Conservation (phyloP, 306 rosid species). For the Vigna reflexopilosa region DNA sequence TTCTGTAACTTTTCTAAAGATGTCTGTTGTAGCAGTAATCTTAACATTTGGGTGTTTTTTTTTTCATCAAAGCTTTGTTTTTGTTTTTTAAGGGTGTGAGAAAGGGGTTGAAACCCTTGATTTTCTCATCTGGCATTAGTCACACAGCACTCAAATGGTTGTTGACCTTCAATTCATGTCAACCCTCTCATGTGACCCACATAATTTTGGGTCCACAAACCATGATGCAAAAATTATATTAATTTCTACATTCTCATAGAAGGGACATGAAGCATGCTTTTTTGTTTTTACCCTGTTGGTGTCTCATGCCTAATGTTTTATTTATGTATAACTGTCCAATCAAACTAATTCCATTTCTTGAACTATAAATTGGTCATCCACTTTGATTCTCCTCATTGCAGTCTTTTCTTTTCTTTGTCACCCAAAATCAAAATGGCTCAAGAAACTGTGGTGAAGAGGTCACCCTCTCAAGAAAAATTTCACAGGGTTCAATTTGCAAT, state of each 20-base stretch:
- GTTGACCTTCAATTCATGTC: constrained; percentile 23
- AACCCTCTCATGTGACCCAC: neutral
- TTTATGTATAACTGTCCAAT: neutral
- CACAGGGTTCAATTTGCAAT: constrained; percentile 44
- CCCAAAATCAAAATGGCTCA: constrained; percentile 34
- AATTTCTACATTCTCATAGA: constrained; percentile 32
- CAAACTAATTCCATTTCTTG: neutral
- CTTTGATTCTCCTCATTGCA: constrained; percentile 11
- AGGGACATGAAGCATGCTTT: constrained; percentile 46
- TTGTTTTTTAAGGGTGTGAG: too few species aligned
- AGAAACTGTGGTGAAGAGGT: constrained; percentile 33
- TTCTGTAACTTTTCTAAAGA: too few species aligned
- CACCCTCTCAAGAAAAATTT: constrained; percentile 45
- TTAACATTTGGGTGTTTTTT: too few species aligned
- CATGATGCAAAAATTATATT: neutral
- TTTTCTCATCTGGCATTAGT: neutral
- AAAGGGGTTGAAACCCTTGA: neutral
- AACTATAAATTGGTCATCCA: constrained; percentile 48
- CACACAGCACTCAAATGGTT: neutral
- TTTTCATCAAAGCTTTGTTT: too few species aligned
- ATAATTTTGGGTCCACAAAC: neutral
- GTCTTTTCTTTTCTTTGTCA: constrained; percentile 16
- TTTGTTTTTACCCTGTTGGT: neutral
- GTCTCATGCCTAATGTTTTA: constrained; percentile 12
- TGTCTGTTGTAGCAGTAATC: too few species aligned